phyloP scores from a whole-genome alignment of 169 alveolate genomes.

The Haemoproteus tartakovskyi region DNA sequence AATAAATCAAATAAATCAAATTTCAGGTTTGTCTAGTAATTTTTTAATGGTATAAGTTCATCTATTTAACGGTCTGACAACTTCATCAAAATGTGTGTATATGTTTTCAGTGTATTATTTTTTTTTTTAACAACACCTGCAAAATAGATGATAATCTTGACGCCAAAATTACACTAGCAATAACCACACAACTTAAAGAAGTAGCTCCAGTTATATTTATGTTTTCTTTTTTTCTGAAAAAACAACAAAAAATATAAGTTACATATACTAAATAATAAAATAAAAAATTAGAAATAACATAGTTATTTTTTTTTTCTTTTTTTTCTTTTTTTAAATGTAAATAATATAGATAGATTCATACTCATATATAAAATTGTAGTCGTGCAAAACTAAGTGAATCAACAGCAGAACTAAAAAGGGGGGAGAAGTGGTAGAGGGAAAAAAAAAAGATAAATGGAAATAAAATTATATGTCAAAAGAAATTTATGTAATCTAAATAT shows the following conservation, averaged over 20 bases:
- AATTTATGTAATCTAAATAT: no score
- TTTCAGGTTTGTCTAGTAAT: no score
- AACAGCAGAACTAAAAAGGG: constrained; percentile 28
- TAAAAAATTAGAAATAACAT: background rate
- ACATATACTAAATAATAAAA: background rate
- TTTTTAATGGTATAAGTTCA: no score
- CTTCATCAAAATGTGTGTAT: no score
- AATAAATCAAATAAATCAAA: no score
- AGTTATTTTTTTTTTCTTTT: no score
- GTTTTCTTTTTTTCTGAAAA: constrained; percentile 50
- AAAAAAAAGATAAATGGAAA: background rate
- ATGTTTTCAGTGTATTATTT: no score
- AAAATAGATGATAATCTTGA: constrained; percentile 44
- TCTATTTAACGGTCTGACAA: no score
- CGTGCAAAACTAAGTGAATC: constrained; percentile 47
- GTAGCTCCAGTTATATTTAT: constrained; percentile 58
- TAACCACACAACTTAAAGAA: constrained; percentile 55
- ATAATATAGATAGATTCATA: no score
- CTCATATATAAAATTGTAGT: constrained; percentile 56
- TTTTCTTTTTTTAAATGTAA: no score
- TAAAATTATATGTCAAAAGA: background rate
- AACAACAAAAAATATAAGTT: background rate
- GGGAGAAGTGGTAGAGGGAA: background rate
- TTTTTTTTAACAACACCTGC: constrained; percentile 12
- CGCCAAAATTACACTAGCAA: constrained; percentile 59